Conservation (phyloP, 129 eudicot genomes). For the Scalesia atractyloides region DNA sequence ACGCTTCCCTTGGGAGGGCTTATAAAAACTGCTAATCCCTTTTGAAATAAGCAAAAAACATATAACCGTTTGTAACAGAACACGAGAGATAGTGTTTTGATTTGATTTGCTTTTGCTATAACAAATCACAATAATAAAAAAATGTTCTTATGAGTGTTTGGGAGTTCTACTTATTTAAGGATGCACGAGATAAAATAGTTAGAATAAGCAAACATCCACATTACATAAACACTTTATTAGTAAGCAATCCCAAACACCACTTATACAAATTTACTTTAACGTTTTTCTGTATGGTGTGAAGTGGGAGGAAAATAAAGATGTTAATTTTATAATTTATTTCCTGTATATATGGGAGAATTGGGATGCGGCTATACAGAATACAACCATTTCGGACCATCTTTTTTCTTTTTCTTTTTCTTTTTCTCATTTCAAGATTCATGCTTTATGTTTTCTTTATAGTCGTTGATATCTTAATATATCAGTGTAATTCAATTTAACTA, state of each 20-base stretch:
- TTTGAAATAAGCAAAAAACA: neutral
- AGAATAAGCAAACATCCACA: neutral
- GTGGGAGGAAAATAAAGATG: conserved; percentile 1
- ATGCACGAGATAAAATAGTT: neutral
- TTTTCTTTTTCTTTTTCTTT: neutral
- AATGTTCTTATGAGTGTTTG: neutral
- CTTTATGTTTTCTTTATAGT: conserved; percentile 4
- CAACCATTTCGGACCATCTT: neutral
- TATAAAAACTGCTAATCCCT: neutral
- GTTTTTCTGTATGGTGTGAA: conserved; percentile 14
- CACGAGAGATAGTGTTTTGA: neutral
- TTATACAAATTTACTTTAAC: conserved; percentile 8
- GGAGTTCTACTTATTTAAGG: neutral
- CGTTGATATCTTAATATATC: neutral
- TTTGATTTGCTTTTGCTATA: neutral
- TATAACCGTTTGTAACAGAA: neutral
- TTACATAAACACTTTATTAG: neutral
- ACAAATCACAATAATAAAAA: neutral
- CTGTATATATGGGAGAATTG: neutral
- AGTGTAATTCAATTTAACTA: conserved; percentile 18
- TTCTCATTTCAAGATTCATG: neutral
- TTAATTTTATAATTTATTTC: neutral
- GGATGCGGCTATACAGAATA: neutral
- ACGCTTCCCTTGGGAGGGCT: neutral
- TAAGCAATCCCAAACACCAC: neutral